Base-by-base conservation (phyloP, 768 basidiomycete genomes). In the Mycena belliarum region DNA sequence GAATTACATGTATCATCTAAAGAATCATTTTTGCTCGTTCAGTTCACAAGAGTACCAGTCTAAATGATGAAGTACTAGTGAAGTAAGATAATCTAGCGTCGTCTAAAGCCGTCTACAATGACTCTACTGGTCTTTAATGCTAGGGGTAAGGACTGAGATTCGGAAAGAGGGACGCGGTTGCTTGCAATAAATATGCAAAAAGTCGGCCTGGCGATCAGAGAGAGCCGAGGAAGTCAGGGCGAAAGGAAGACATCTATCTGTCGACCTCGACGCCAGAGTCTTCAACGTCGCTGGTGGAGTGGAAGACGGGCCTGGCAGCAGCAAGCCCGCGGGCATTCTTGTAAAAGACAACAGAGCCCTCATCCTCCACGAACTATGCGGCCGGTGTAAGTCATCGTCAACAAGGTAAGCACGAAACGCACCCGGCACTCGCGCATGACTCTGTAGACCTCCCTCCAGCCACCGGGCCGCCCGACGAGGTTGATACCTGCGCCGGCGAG, bases 261-360 rank as follows among this genome's bases (percentile, higher is more conserved):
- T 74, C 73, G 49, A 82, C 57, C 65, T 87, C 87, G 56, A 88
- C 71, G 63, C 86, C 87, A 25, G 85, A 87, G 74, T 88, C 87
- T 63, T 63, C 59, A 74, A 80, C 55, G 73, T 75, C 65, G 43
- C 55, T 56, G 25, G 24, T 70, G 73, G 65, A 70, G 58, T 78
- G 33, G 64, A 77, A 77, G n/a, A 80, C 72, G 5, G 76, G 75
- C 43, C 76, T 69, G 28, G 75, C 69, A 24, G 58, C 58, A 12
- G 82, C 81, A 20, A 82, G 64, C 49, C 87, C 87, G n/a, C 69
- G 57, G 8, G 76, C 75, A 70, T 87, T 80, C 76, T 81, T 81
- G 75, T 78, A 84, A 71, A 84, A 83, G n/a, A 83, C 68, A 60
- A 86, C 76, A 53, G 79, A 77, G 55, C 83, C 84, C 59, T 80